Evolutionary conservation across 768 basidiomycete genomes (phyloP).

Genomic region (Cytidiella melzeri): DNA sequence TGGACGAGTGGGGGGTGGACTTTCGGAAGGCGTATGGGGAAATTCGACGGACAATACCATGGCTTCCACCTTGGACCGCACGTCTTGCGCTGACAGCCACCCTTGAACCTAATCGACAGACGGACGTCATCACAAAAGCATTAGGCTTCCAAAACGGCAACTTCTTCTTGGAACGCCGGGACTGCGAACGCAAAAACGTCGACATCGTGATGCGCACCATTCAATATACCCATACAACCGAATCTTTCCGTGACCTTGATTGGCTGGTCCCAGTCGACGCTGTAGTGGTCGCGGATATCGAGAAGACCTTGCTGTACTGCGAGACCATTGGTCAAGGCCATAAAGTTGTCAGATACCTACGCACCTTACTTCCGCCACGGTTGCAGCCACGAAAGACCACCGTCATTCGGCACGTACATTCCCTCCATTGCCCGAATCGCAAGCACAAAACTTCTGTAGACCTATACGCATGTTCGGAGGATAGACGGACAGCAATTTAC

Average conservation of each 20-base stretch:
- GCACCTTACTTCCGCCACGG: background rate
- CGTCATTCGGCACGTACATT: no score
- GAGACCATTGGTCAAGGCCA: conserved; percentile 4
- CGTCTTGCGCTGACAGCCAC: conserved; percentile 5
- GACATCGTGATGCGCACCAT: no score
- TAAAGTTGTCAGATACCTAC: conserved; percentile 3
- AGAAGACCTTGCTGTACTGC: conserved; percentile 3
- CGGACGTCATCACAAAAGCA: no score
- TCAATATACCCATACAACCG: no score
- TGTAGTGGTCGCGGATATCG: background rate
- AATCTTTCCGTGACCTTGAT: no score
- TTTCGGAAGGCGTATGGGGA: no score
- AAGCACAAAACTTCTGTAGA: background rate
- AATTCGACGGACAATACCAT: background rate
- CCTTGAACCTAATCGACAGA: background rate
- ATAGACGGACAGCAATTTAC: conserved; percentile 2
- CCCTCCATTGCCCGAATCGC: no score
- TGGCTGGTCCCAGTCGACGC: background rate
- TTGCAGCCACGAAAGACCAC: no score
- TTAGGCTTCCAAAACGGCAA: no score
- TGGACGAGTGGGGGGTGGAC: no score
- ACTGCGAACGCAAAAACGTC: no score
- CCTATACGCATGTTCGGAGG: background rate
- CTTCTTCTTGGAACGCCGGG: no score
- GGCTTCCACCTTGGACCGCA: background rate